A percentile compares a stretch with the other conserved stretches of the same genome.
phyloP scores from a whole-genome alignment of 345 rosid genomes.

The Durio zibethinus region DNA sequence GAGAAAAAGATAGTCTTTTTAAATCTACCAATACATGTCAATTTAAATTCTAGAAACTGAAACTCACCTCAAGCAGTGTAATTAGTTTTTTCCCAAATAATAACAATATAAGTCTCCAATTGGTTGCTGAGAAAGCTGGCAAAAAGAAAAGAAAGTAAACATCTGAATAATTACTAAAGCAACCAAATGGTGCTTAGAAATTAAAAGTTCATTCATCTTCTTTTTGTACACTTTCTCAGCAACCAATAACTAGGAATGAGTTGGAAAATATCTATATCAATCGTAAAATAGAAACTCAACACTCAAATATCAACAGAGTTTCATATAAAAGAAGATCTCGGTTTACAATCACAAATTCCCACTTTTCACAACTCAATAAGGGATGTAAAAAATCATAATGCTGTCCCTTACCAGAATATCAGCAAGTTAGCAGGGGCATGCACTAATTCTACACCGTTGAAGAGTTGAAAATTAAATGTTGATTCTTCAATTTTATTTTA shows the following conservation, averaged over 20 bases:
- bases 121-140: slow-evolving; percentile 23
- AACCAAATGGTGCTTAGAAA: slow-evolving; percentile 3
- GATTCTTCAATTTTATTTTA: not conserved
- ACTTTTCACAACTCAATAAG: not conserved
- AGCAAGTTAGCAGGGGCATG: not conserved
- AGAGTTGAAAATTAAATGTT: not conserved
- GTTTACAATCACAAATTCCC: not conserved
- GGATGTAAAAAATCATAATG: not conserved
- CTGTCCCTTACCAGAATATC: not conserved
- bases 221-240: slow-evolving; percentile 16
- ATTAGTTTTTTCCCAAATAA: slow-evolving; percentile 14
- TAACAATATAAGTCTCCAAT: slow-evolving; percentile 20
- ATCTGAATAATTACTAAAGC: slow-evolving; percentile 9
- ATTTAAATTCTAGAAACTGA: slow-evolving; percentile 6
- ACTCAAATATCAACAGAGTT: not conserved
- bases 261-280: not conserved
- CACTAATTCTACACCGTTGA: not conserved
- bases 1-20: not conserved
- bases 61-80: slow-evolving; percentile 12
- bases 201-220: slow-evolving; percentile 2
- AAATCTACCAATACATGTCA: not conserved
- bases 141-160: slow-evolving; percentile 14
- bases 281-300: not conserved
- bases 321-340: not conserved
- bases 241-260: slow-evolving; percentile 6